Percentiles rank a stretch among this genome's conserved stretches.
phyloP scores from a whole-genome alignment of 2,329 filamentous ascomycete genomes.

The Ophiosphaerella herpotricha region DNA sequence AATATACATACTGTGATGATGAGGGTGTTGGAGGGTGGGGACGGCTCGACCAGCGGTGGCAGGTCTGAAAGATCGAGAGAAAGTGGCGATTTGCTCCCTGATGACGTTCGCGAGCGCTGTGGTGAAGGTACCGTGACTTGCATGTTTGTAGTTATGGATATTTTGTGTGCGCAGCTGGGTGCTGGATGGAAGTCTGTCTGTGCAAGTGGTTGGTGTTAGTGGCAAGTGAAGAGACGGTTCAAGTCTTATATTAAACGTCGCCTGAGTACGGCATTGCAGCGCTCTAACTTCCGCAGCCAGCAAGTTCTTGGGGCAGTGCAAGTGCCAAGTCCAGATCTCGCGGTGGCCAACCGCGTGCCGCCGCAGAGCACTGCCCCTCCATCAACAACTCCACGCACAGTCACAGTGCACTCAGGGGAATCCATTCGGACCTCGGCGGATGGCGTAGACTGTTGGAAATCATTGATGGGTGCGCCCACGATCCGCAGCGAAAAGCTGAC shows the following conservation, averaged over 20 bases:
- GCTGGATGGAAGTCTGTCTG: conserved; percentile 7
- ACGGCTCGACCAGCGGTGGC: conserved; percentile 71
- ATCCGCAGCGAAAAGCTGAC: conserved; percentile 20
- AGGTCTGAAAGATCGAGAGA: conserved; percentile 75
- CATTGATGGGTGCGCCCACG: conserved; percentile 7
- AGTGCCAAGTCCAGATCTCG: conserved; percentile 21
- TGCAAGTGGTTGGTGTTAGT: conserved; percentile 19
- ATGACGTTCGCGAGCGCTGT: conserved; percentile 42
- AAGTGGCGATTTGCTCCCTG: conserved; percentile 55
- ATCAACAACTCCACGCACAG: conserved; percentile 23
- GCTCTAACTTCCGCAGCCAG: conserved; percentile 31
- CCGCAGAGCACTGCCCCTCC: conserved; percentile 33
- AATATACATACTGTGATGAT: conserved; percentile 66
- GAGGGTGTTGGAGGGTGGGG: conserved; percentile 79
- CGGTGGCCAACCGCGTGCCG: conserved; percentile 19
- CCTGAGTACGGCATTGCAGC: conserved; percentile 13
- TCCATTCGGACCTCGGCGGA: conserved; percentile 25
- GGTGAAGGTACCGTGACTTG: conserved; percentile 36
- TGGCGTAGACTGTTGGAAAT: conserved; percentile 18
- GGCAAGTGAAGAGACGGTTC: conserved; percentile 12
- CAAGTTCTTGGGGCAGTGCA: conserved; percentile 13
- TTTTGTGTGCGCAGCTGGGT: conserved; percentile 14
- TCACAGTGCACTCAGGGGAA: conserved; percentile 17
- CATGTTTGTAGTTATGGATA: conserved; percentile 30
- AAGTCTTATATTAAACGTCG: conserved; percentile 33